Evolutionary conservation across 306 rosid species (phyloP).

Genomic region (Acacia confusa): DNA sequence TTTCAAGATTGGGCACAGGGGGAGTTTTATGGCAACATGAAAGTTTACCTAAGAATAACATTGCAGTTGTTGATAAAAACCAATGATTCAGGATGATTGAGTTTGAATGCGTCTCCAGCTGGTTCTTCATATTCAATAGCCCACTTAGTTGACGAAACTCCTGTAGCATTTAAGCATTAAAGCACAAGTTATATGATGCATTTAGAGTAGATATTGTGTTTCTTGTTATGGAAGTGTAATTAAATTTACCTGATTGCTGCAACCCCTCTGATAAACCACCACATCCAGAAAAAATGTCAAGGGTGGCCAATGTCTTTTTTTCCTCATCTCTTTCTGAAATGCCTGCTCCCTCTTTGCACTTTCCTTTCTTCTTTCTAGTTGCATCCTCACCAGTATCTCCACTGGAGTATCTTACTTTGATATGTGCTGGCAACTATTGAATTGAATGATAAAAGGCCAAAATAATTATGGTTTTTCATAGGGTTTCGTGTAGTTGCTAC

Average conservation of each 20-base stretch:
- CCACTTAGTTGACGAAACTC: conserved; percentile 83
- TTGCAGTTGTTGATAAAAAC: conserved; percentile 85
- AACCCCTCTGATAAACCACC: conserved; percentile 95
- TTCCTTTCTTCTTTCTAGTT: conserved; percentile 86
- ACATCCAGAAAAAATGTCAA: conserved; percentile 97
- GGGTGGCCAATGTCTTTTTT: conserved; percentile 52
- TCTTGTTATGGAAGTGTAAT: background rate
- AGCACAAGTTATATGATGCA: background rate
- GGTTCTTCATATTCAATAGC: conserved; percentile 98
- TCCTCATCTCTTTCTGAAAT: conserved; percentile 45
- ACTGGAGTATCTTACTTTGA: conserved; percentile 63
- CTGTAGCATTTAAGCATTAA: conserved; percentile 46
- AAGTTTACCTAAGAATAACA: conserved; percentile 75
- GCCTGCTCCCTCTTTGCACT: conserved; percentile 75
- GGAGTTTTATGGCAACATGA: background rate
- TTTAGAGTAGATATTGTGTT: background rate
- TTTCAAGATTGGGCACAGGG: background rate
- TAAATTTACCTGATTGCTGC: conserved; percentile 63
- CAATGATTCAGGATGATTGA: conserved; percentile 79
- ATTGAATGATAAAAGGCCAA: conserved; percentile 26
- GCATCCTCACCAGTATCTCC: conserved; percentile 51
- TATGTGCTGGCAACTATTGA: conserved; percentile 70
- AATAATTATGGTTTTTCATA: conserved; percentile 12
- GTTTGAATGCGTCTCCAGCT: conserved; percentile 87
- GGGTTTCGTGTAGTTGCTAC: conserved; percentile 17